Base-by-base conservation (phyloP, 257 asterid species). In the Cruciata laevipes region DNA sequence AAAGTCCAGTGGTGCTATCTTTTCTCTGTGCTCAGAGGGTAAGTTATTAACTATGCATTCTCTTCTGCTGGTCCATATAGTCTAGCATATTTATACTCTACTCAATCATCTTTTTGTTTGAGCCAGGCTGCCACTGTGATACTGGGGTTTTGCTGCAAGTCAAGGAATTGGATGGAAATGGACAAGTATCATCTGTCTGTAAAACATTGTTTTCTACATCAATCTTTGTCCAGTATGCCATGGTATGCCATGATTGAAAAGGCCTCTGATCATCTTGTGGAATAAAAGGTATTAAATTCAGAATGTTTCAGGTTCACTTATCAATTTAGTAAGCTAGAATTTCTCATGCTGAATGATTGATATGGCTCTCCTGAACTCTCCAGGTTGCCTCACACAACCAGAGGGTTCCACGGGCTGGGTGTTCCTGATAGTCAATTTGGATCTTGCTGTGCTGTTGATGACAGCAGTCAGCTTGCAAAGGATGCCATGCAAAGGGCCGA, bases 101-200 rank as follows among this genome's bases (percentile, higher is more conserved):
- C 70, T 32, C 53, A 47, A 16, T 47, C 20, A 3, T 35, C n/a
- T 57, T 56, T 17, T 52, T 65, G 31, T 20, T 5, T 55, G 53
- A n/a, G 84, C n/a, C 84, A 89, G 10, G 10, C 77, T 63, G 96
- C 95, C 17, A 89, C 91, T 12, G 0, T 79, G 1, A 79, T 89
- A 76, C 47, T 89, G 95, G 95, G 73, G 40, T 24, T 89, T 89
- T 59, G 91, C 94, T 42, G 86, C 83, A 55, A 82, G 86, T 14
- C 61, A 75, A 49, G 96, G 95, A 37, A 80, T 86, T 32, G 96
- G 95, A 56, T 89, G 96, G 96, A 88, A 87, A 1, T 89, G 96
- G 96, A 91, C 86, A 7, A 90, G 78, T 65, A 84, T 81, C 61
- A 85, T 86, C 60, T 89, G 96, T 95, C 38, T 83, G 21, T 89